Base-by-base conservation (phyloP, 225 moss, liverwort and hornwort species). In the Physcomitrellopsis africana region DNA sequence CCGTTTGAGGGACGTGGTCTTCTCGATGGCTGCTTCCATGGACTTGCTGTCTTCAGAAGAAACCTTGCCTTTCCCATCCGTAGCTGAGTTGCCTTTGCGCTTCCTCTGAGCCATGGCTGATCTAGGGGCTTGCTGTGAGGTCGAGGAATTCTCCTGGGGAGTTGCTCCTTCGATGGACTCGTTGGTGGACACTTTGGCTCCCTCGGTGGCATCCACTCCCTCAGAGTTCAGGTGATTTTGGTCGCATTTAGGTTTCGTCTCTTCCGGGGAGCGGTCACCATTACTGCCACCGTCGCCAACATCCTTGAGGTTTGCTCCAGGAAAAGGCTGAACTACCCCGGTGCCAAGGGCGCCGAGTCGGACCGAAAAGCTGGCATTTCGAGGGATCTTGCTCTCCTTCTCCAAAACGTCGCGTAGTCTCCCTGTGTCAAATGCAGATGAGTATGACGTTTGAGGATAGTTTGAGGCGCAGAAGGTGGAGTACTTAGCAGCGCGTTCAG, bases 401-500 rank as follows among this genome's bases (percentile, higher is more conserved):
- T 81, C 79, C 59, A 76, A 18, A 12, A 56, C 77, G 27, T 82
- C 85, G 23, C 85, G 79, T 0, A 75, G 67, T 60, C 32, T 37
- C 32, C 32, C 32, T 7, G 79, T 76, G 32, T 79, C 82, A 60
- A 70, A 74, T 1, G 81, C 68, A 0, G 85, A 73, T 74, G 76
- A 85, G 1, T 8, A 19, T 14, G 59, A 19, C 10, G 23, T 72
- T 48, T 72, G 80, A 37, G 77, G 13, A 68, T 72, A 77, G 63
- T 19, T 45, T 0, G 73, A 37, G 74, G 58, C 88, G 2, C 89
- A 85, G 68, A 96, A 94, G 63, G 90, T 82, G 19, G 96, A 93
- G 55, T 84, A 93, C 60, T 87, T 90, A 1, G 92, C 94, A 2
- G 92, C 96, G 13, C 96, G 88, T 75, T 96, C 94, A 1, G 92